phyloP scores from a whole-genome alignment of 2,329 filamentous ascomycete species.

The Scedosporium aurantiacum region DNA sequence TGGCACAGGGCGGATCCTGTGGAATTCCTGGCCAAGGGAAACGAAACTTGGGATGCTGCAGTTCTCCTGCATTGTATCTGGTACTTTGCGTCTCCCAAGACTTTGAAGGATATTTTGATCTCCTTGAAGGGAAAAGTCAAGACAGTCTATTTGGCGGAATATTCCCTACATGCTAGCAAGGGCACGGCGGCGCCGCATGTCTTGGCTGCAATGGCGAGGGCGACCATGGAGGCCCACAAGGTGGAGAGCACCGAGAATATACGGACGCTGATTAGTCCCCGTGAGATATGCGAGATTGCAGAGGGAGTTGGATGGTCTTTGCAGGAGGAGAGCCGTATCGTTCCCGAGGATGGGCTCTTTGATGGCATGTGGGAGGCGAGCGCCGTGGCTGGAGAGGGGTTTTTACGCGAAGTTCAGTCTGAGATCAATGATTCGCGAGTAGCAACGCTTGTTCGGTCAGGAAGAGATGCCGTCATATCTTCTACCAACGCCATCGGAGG shows the following conservation, averaged over 20 bases:
- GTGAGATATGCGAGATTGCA: conserved; percentile 25
- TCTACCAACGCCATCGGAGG: neutral
- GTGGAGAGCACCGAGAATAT: conserved; percentile 31
- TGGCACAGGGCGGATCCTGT: conserved; percentile 29
- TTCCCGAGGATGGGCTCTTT: conserved; percentile 24
- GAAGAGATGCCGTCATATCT: neutral
- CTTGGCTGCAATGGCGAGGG: conserved; percentile 35
- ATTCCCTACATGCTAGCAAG: conserved; percentile 22
- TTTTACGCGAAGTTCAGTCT: conserved; percentile 19
- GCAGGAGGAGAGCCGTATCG: conserved; percentile 23
- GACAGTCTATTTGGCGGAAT: conserved; percentile 16
- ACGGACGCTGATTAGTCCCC: conserved; percentile 31
- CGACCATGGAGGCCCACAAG: conserved; percentile 30
- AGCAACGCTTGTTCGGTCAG: neutral
- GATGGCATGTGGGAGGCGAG: conserved; percentile 37
- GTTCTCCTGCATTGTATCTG: conserved; percentile 41
- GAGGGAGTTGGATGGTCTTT: conserved; percentile 24
- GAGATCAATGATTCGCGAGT: conserved; percentile 16
- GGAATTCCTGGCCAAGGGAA: conserved; percentile 20
- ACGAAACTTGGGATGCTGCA: conserved; percentile 22
- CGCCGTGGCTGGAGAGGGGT: conserved; percentile 12
- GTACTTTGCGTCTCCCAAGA: conserved; percentile 34
- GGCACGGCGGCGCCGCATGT: conserved; percentile 34
- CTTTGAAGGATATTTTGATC: conserved; percentile 14
- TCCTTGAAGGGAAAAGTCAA: conserved; percentile 13